Evolutionary conservation across 495 filamentous ascomycete genomes (phyloP), one percentile per base, ranked within the genome.

Genomic region (Tetracladium setigerum): DNA sequence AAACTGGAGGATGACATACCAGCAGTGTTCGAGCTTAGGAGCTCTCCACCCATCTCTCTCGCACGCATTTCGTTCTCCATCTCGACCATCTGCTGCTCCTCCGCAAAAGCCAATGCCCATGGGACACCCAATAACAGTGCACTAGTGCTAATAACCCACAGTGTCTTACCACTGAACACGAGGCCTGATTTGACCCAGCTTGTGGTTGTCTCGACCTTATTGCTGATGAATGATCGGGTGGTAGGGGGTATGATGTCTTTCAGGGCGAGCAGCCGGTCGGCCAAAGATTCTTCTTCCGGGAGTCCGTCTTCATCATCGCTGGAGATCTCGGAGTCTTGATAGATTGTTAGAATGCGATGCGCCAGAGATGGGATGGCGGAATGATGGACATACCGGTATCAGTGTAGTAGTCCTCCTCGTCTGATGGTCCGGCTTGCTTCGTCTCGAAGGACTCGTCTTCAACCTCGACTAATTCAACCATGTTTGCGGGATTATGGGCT

Each of bases 51-150:
- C 64, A 81, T 78, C 75, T 87, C 80, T 59, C 87, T 79, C 86
- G 95, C 91, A 66, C 83, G 81, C 82, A 90, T 84, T 73, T 96
- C 91, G 67, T 86, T 82, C 78, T 97, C 92, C 88, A 92, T 89
- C 75, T 95, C 91, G 49, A 87, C 71, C 61, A 92, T 77, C 73
- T 94, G 83, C 74, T 96, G 89, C 68, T 99, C 92, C 73, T 99
- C 94, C 43, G 84, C 79, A 67, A 86, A 88, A 36, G 89, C 89
- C 49, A 99, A 74, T 45, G 88, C 87, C 76, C 84, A 97, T 19
- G 92, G 94, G 41, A 97, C 87, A 61, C 86, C 88, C 47, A 99
- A 66, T 58, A 99, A 67, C 65, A 99, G 77, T 39, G 85, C 88
- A 47, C 81, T 86, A 38, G 90, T 95, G 62, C 80, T 84, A 17